Base-by-base conservation (phyloP, 805 yeast species). In the Zygosaccharomyces siamensis region DNA sequence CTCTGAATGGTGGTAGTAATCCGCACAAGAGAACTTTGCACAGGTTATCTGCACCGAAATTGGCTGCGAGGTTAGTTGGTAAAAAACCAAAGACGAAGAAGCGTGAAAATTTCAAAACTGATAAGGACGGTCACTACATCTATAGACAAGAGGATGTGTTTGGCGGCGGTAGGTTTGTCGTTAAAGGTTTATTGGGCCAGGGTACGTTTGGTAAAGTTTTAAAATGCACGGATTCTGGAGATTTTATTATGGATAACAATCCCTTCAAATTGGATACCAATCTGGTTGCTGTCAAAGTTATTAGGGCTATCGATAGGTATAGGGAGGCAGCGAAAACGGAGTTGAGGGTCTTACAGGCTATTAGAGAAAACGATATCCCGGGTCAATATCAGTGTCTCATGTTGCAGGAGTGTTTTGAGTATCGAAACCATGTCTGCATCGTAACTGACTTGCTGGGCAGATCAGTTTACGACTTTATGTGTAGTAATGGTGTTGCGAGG, bases 131-230 rank as follows among this genome's bases (percentile, higher is more conserved):
- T 2, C 89, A 86, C 62, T 85, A 83, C 60, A 77, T 83, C 43
- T 80, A 83, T 11, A 76, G 74, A 43, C 67, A 74, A 7, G 80
- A 81, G 50, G 81, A 82, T 27, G 59, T 66, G 2, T 84, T 86
- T 64, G 88, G 95, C n/a, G 48, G 54, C 12, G 73, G 71, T 45
- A 69, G 96, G 40, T 90, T 85, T 65, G 69, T 76, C 16, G 84
- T 90, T 10, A 68, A 78, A 30, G 75, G 80, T 49, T 70, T 89
- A 30, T 71, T 93, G 48, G 99, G 99, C 0, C 92, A 90, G 53
- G 99, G 99, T 2, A 90, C 99, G 1, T 93, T 93, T 74, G 99
- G 99, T 7, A 98, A 93, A 70, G 99, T 93, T 41, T 95, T 90
- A 37, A 93, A 92, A 69, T 92, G 97, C 69, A 76, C 75, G 56